Percentiles rank a stretch among this genome's conserved stretches.
phyloP scores from a whole-genome alignment of 2,329 filamentous ascomycete genomes.

The Emmonsia crescens region DNA sequence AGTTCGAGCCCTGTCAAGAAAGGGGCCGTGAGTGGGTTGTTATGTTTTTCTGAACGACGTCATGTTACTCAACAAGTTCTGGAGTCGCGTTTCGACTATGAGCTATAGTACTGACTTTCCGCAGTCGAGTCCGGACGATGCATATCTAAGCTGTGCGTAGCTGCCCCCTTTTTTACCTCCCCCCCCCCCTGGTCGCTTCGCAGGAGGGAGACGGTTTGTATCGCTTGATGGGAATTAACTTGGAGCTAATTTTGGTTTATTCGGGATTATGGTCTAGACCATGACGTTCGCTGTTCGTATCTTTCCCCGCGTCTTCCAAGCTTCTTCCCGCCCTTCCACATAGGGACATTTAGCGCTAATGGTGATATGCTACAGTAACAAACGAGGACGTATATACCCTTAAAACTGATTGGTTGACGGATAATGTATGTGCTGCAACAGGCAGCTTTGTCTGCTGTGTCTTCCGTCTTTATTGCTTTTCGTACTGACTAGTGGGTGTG shows the following conservation, averaged over 20 bases:
- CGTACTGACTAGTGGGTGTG: neutral
- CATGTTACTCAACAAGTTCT: conserved; percentile 11
- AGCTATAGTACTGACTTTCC: conserved; percentile 14
- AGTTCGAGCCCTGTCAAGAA: neutral
- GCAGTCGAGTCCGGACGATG: conserved; percentile 51
- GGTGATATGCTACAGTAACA: conserved; percentile 51
- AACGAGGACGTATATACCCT: conserved; percentile 81
- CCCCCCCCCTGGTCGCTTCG: neutral
- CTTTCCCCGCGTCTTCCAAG: neutral
- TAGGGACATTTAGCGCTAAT: neutral
- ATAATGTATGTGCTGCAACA: conserved; percentile 57
- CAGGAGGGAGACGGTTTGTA: neutral
- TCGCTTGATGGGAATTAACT: neutral
- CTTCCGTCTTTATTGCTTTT: neutral
- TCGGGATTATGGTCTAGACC: conserved; percentile 36
- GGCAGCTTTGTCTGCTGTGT: neutral
- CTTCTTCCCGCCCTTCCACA: neutral
- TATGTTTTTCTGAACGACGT: conserved; percentile 1
- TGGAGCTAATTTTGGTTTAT: conserved; percentile 15
- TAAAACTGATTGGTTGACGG: conserved; percentile 89
- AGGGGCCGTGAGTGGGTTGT: neutral
- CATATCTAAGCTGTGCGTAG: conserved; percentile 58
- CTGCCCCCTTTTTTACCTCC: neutral
- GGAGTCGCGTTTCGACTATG: neutral
- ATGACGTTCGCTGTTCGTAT: conserved; percentile 53